Conservation (phyloP, 768 basidiomycete genomes). For the Vararia minispora region DNA sequence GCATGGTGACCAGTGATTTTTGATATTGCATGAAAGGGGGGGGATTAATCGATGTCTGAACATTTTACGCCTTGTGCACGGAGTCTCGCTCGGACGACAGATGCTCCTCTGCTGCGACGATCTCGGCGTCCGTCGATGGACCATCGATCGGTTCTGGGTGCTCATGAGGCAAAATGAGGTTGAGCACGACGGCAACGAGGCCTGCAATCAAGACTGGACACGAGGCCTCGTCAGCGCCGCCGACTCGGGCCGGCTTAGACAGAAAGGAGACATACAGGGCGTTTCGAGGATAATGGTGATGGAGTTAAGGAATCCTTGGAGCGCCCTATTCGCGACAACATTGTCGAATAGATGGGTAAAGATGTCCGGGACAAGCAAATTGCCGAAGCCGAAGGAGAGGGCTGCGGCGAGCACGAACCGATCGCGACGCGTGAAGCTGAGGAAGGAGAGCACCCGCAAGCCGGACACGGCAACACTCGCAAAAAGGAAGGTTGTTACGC, state of each 20-base stretch:
- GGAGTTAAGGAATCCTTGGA: conserved; percentile 62
- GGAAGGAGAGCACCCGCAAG: conserved; percentile 52
- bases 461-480: conserved; percentile 65
- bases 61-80: no score
- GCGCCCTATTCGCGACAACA: conserved; percentile 41
- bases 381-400: conserved; percentile 57
- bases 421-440: conserved; percentile 49
- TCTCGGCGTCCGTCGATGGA: neutral
- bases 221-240: neutral
- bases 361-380: conserved; percentile 53
- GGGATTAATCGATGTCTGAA: no score
- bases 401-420: conserved; percentile 63
- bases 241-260: neutral
- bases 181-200: conserved; percentile 33
- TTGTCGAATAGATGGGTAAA: conserved; percentile 63
- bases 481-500: conserved; percentile 83
- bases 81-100: no score
- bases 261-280: conserved; percentile 46
- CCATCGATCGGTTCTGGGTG: conserved; percentile 5
- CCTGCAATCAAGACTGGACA: conserved; percentile 30
- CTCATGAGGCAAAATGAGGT: conserved; percentile 32
- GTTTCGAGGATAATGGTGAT: conserved; percentile 75
- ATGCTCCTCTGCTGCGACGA: conserved; percentile 3
- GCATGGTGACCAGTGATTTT: no score
- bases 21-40: no score